A percentile compares a stretch with the other conserved stretches of the same genome.
Conservation (phyloP, 192 early-diverging fungal genomes). For the Coemansia reversa region DNA sequence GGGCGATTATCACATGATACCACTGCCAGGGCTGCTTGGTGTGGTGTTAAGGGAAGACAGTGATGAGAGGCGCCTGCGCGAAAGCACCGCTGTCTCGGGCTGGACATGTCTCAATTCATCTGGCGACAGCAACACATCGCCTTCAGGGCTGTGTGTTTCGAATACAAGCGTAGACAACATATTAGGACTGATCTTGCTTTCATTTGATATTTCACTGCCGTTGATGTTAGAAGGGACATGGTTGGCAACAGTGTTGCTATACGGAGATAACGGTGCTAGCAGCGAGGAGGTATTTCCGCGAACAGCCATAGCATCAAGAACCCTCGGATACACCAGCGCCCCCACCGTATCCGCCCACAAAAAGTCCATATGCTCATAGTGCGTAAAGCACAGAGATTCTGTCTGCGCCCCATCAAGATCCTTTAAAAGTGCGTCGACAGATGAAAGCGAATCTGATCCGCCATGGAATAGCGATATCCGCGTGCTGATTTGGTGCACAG, state of each 20-base stretch:
- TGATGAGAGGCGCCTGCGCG: conserved; percentile 40
- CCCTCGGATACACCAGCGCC: conserved; percentile 42
- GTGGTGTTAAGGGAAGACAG: conserved; percentile 13
- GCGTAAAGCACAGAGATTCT: conserved; percentile 59
- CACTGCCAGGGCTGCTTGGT: neutral
- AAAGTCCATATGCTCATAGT: conserved; percentile 81
- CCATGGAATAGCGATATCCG: conserved; percentile 93
- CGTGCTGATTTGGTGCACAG: conserved; percentile 66
- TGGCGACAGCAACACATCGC: neutral
- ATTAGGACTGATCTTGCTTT: neutral
- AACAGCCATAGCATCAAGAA: conserved; percentile 33
- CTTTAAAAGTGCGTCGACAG: conserved; percentile 62
- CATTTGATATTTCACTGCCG: neutral
- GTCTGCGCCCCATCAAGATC: conserved; percentile 47
- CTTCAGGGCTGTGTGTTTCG: neutral
- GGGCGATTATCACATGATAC: no score
- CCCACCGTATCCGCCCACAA: conserved; percentile 55
- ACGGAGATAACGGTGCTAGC: conserved; percentile 6
- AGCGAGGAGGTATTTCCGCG: conserved; percentile 12
- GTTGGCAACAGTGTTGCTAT: neutral
- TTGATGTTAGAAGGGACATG: neutral
- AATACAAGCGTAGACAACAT: neutral
- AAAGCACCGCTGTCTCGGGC: conserved; percentile 9
- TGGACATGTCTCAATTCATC: neutral
- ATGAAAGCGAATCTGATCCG: conserved; percentile 78